Evolutionary conservation across 192 early-diverging fungal species (phyloP), one percentile per base, ranked within the genome.

Genomic region (Entomortierella parvispora): DNA sequence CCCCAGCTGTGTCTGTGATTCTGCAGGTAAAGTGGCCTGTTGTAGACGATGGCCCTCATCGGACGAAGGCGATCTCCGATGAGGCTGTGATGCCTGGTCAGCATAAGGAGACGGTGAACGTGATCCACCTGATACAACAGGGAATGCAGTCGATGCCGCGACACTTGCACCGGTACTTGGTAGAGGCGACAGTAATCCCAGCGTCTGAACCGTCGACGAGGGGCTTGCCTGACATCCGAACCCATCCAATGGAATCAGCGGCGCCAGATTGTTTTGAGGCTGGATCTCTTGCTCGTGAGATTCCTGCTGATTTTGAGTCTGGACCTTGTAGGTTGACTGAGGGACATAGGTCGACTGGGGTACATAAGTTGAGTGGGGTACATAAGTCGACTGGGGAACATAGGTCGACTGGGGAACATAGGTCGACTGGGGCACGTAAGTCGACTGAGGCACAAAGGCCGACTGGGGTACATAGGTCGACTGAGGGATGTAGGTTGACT

Each of bases 131-230:
- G 28, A 53, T 53, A 31, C 28, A 26, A 14, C 32, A 57, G 28
- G 55, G 31, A n/a, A n/a, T n/a, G n/a, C n/a, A n/a, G n/a, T n/a
- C n/a, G n/a, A n/a, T n/a, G n/a, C n/a, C n/a, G n/a, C n/a, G n/a
- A n/a, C n/a, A n/a, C n/a, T n/a, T n/a, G n/a, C n/a, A n/a, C n/a
- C n/a, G n/a, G n/a, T n/a, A n/a, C n/a, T n/a, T n/a, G n/a, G n/a
- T n/a, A n/a, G n/a, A 31, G 63, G 63, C 0, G 71, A 74, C 7
- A 58, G 63, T 12, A 66, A 47, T 10, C 63, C 71, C 37, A 66
- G 57, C 17, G 50, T 11, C 7, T 57, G 58, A 4, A 74, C 62
- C 8, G 55, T 31, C 10, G 49, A 32, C 23, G 71, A 66, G 0
- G 71, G 71, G 44, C 63, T 74, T 34, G 34, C 33, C n/a, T 33